Evolutionary conservation across 108 stramenopile genomes (phyloP).

Genomic region (Asterionellopsis glacialis): DNA sequence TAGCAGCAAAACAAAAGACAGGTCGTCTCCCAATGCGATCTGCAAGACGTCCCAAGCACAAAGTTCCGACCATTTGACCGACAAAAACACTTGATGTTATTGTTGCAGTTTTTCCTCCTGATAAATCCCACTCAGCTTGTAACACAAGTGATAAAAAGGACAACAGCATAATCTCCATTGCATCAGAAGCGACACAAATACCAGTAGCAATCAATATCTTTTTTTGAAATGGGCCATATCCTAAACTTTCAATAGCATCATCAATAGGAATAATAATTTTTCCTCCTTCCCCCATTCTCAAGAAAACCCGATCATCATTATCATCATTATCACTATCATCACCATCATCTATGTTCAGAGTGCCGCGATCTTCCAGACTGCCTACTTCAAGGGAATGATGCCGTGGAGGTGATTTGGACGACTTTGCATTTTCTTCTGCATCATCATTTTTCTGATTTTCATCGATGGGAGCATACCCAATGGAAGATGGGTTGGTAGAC

Average conservation of each 20-base stretch:
- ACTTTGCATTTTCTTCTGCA: too few relatives aligned
- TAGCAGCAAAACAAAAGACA: slow-evolving; percentile 53
- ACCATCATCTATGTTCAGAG: too few relatives aligned
- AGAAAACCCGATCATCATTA: too few relatives aligned
- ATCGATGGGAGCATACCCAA: too few relatives aligned
- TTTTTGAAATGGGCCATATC: slow-evolving; percentile 68
- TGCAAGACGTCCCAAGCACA: slow-evolving; percentile 66
- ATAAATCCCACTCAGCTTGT: slow-evolving; percentile 65
- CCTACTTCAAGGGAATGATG: too few relatives aligned
- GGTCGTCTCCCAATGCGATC: slow-evolving; percentile 76
- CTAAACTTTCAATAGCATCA: slow-evolving; percentile 69
- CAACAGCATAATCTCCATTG: slow-evolving; percentile 74
- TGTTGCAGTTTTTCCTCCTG: slow-evolving; percentile 39
- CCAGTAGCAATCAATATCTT: slow-evolving; percentile 64
- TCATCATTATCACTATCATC: too few relatives aligned
- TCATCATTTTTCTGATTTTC: too few relatives aligned
- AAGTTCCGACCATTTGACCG: slow-evolving; percentile 71
- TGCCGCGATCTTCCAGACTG: too few relatives aligned
- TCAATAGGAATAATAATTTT: slow-evolving; percentile 28
- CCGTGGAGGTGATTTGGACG: too few relatives aligned
- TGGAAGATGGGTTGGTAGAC: too few relatives aligned
- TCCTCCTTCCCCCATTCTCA: too few relatives aligned
- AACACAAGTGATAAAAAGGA: slow-evolving; percentile 66
- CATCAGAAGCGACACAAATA: slow-evolving; percentile 81
- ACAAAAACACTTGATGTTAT: slow-evolving; percentile 71